Percentiles rank a stretch among this genome's conserved stretches.
phyloP scores from a whole-genome alignment of 2,329 filamentous ascomycete species.

The Aspergillus ustus region DNA sequence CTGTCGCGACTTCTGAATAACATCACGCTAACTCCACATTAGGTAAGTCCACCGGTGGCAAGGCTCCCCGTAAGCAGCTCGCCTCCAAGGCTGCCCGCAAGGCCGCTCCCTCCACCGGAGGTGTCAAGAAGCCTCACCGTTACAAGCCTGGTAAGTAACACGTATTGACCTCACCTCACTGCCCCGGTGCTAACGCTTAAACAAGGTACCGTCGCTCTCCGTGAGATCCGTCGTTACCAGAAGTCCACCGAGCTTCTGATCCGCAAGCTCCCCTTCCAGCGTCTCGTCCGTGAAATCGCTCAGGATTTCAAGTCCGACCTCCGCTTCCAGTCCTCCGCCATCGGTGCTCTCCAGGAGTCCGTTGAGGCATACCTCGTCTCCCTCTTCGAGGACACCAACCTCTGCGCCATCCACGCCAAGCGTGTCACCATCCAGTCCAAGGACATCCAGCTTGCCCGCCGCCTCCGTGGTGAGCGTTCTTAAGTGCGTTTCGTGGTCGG shows the following conservation, averaged over 20 bases:
- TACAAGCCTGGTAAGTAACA: slow-evolving; percentile 73
- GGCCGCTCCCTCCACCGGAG: slow-evolving; percentile 93
- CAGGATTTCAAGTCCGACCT: slow-evolving; percentile 95
- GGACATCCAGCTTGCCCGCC: slow-evolving; percentile 95
- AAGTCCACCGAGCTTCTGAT: slow-evolving; percentile 96
- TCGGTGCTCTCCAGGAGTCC: slow-evolving; percentile 96
- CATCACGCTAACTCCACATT: slow-evolving; percentile 36
- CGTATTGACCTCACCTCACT: background rate
- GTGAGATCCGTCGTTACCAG: slow-evolving; percentile 98
- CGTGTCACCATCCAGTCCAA: slow-evolving; percentile 94
- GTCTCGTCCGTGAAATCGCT: slow-evolving; percentile 94
- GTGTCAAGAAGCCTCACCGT: slow-evolving; percentile 94
- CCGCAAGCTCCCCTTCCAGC: slow-evolving; percentile 97
- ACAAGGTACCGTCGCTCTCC: slow-evolving; percentile 84
- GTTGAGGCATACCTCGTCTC: slow-evolving; percentile 99
- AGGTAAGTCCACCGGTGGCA: slow-evolving; percentile 77
- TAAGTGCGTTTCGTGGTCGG: slow-evolving; percentile 53
- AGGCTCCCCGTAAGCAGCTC: slow-evolving; percentile 88
- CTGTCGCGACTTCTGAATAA: slow-evolving; percentile 27
- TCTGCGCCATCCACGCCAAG: slow-evolving; percentile 99
- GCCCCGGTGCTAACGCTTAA: slow-evolving; percentile 32
- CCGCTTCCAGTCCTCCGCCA: slow-evolving; percentile 97
- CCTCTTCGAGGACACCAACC: slow-evolving; percentile 97
- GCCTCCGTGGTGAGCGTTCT: slow-evolving; percentile 92
- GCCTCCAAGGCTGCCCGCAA: slow-evolving; percentile 99